Base-by-base conservation (phyloP, 169 alveolate genomes). In the Hammondia hammondi region DNA sequence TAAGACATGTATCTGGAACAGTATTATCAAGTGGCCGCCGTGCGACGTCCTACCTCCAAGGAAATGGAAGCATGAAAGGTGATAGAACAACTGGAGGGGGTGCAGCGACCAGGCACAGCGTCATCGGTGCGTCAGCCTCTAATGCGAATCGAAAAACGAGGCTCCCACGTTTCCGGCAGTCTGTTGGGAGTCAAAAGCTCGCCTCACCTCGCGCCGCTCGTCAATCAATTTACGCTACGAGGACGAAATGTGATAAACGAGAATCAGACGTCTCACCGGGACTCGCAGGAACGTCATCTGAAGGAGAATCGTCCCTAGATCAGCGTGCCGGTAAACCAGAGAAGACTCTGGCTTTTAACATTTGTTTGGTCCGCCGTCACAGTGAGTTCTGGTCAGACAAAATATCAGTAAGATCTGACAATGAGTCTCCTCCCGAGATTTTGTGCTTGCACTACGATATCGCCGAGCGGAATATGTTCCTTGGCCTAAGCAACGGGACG, bases 401-500 rank as follows among this genome's bases (percentile, higher is more conserved):
- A 82, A 27, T 82, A 6, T 82, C 90, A 27, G 90, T 45, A 27
- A 27, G 90, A 9, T 27, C 71, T 10, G 90, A 35, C 37, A 46
- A 67, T 9, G 90, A 82, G 39, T 6, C 90, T 14, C 90, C 90
- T 17, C 90, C 90, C 43, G 90, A 82, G 70, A 48, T 82, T n/a
- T 10, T 82, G 90, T 82, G 90, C 29, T 67, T 52, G 10, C 90
- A 82, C 39, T 82, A 39, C 27, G 70, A 82, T 43, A 46, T 35
- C 70, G 7, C 43, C 7, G 71, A 82, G 37, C 67, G 35, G 70
- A 82, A 27, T 12, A 9, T 82, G 71, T 82, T 82, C 29, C 35
- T 82, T 5, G 90, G 90, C n/a, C 70, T 82, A 27, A 82, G 90
- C 37, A 82, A 67, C 19, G 90, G 90, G 37, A 35, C 70, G 72